phyloP scores from a whole-genome alignment of 2,329 filamentous ascomycete species.

The Colletotrichum noveboracense region DNA sequence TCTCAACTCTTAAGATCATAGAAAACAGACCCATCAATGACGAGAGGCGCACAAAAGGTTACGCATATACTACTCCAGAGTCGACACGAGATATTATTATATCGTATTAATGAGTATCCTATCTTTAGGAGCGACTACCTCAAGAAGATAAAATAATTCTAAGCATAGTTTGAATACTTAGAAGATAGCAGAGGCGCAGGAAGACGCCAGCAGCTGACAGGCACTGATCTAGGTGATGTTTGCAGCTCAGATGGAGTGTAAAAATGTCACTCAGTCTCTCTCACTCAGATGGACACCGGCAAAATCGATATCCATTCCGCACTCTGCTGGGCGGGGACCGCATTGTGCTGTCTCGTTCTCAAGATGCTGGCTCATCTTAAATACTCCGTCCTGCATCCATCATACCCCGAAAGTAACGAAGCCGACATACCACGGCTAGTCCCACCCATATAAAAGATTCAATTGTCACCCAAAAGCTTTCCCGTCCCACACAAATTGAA shows the following conservation, averaged over 20 bases:
- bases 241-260: background rate
- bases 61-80: background rate
- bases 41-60: no score
- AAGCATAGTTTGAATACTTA: background rate
- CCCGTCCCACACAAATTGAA: no score
- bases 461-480: background rate
- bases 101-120: no score
- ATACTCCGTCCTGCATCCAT: background rate
- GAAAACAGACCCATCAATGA: background rate
- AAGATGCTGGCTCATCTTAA: background rate
- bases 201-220: fast-evolving
- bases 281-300: background rate
- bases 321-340: fast-evolving
- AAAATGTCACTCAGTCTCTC: background rate
- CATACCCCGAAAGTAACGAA: background rate
- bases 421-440: fast-evolving
- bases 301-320: background rate
- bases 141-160: no score
- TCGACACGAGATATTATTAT: background rate
- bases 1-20: background rate
- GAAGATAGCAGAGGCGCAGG: background rate
- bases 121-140: no score
- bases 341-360: background rate
- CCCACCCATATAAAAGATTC: background rate
- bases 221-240: background rate